Base-by-base conservation (phyloP, 2,329 filamentous ascomycete genomes). In the Coleophoma cylindrospora region DNA sequence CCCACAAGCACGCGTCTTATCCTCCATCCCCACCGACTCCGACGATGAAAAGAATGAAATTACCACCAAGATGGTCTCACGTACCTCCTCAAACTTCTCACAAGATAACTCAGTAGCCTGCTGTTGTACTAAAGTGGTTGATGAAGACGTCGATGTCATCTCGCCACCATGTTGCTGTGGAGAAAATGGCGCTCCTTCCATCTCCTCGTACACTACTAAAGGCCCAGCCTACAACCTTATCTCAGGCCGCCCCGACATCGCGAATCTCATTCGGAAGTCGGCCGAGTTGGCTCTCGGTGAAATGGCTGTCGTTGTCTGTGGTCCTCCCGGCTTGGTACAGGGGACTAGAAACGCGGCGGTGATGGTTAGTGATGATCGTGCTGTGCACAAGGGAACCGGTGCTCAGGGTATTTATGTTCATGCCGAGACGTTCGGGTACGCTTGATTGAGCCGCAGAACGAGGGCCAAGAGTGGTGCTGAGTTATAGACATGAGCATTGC, bases 311-410 rank as follows among this genome's bases (percentile, higher is more conserved):
- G 75, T 84, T 2, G 81, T 80, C 0, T 86, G 83, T 58, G 83
- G 83, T 13, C 80, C 80, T 0, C 62, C 66, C 1, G 74, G 77
- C 0, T 61, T 86, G 43, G 74, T 77, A 3, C 70, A 74, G n/a
- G 72, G 78, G 54, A 76, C 81, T 5, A 72, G 81, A 50, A 73
- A 70, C 13, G 74, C 70, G 49, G 79, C 80, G 1, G 79, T 79
- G 3, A 69, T 61, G 9, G 57, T 86, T 40, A 82, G 79, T 55
- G 81, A 87, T 62, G 83, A 86, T 64, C 70, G 83, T 32, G 83
- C 80, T 3, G 80, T 86, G 40, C 81, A 85, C 57, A 86, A 86
- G 63, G 83, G 83, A 2, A 85, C 79, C 0, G 81, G 81, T 0
- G 83, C 83, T 13, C 81, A 85, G 62, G 83, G 82, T 0, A 77